phyloP scores from a whole-genome alignment of 192 early-diverging fungal genomes.

The Lobulomyces angularis region DNA sequence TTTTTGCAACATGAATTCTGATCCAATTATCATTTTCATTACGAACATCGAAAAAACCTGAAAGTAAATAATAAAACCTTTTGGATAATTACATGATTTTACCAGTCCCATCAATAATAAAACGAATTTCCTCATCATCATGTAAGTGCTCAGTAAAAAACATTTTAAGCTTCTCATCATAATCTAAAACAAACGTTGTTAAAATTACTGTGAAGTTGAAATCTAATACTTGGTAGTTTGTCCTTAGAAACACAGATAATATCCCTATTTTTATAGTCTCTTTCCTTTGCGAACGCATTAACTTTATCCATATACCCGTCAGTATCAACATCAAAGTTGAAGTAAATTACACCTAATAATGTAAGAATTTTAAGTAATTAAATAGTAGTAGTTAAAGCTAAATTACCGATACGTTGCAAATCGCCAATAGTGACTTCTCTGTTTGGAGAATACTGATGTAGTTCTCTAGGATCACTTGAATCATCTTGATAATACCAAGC shows the following conservation, averaged over 20 bases:
- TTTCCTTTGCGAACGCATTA: constrained; percentile 54
- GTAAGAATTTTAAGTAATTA: no score
- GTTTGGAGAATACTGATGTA: constrained; percentile 62
- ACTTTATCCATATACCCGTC: constrained; percentile 42
- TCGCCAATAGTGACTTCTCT: constrained; percentile 51
- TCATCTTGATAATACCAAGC: constrained; percentile 57
- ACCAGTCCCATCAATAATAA: constrained; percentile 76
- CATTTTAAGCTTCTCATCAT: constrained; percentile 83
- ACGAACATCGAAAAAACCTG: constrained; percentile 14
- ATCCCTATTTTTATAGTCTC: constrained; percentile 87
- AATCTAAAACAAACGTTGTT: no score
- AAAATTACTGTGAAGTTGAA: no score
- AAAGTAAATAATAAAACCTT: not conserved
- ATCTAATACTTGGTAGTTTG: constrained; percentile 61
- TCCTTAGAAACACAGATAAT: constrained; percentile 71
- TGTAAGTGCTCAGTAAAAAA: constrained; percentile 93
- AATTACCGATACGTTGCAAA: no score
- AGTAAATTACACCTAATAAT: constrained; percentile 64
- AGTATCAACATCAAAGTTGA: constrained; percentile 39
- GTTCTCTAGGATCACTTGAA: constrained; percentile 44
- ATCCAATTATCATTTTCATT: constrained; percentile 63
- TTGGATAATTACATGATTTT: constrained; percentile 30
- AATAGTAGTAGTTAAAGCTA: no score
- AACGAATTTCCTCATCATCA: constrained; percentile 96
- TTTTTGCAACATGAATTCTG: constrained; percentile 57